Conservation (phyloP, 495 filamentous ascomycete species). For the Talaromyces nanjingensis region DNA sequence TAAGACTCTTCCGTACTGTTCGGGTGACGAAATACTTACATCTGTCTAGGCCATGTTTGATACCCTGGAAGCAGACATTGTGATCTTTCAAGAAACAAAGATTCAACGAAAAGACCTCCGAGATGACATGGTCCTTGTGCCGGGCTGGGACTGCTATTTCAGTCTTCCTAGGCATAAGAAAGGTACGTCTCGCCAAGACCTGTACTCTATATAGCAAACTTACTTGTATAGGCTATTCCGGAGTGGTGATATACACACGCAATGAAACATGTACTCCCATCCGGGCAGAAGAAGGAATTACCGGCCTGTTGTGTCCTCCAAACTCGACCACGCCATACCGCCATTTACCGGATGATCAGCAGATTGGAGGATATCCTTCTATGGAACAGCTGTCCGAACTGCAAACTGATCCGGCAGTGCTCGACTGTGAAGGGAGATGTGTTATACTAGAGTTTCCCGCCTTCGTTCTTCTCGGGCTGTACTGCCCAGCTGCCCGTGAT, state of each 20-base stretch:
- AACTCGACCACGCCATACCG: constrained; percentile 68
- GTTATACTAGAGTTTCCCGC: constrained; percentile 93
- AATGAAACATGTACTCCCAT: constrained; percentile 83
- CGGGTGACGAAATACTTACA: not conserved
- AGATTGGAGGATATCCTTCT: constrained; percentile 87
- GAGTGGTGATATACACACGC: constrained; percentile 92
- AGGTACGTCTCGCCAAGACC: constrained; percentile 40
- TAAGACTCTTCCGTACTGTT: constrained; percentile 23
- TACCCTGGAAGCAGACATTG: constrained; percentile 85
- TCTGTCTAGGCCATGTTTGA: constrained; percentile 79
- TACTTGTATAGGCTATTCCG: constrained; percentile 72
- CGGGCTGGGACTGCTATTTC: constrained; percentile 96
- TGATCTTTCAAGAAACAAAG: constrained; percentile 93
- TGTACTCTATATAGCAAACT: not conserved
- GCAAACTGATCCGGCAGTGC: constrained; percentile 56
- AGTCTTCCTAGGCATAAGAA: constrained; percentile 90
- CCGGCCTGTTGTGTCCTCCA: constrained; percentile 71
- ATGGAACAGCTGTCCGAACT: constrained; percentile 53
- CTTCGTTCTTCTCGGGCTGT: constrained; percentile 86
- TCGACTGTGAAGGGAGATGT: constrained; percentile 90
- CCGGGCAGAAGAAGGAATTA: constrained; percentile 87
- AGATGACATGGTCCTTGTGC: constrained; percentile 94
- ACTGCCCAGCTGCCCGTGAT: constrained; percentile 83
- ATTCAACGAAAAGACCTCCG: constrained; percentile 89
- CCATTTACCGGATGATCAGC: constrained; percentile 67